Evolutionary conservation across 441 rosid genomes (phyloP), one percentile per base, ranked within the genome.

Genomic region (Corymbia citriodora): DNA sequence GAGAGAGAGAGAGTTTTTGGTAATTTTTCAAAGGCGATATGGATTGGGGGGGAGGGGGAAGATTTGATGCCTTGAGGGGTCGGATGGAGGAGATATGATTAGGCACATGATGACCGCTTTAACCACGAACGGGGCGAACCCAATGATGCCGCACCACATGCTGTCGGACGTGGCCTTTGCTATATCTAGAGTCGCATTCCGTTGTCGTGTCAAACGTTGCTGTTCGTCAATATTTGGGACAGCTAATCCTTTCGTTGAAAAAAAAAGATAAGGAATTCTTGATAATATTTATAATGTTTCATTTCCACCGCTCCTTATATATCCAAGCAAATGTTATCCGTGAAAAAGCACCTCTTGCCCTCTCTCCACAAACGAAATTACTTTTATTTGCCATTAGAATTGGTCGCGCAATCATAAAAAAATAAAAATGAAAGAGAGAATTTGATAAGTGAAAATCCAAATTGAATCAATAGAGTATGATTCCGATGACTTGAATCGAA

Each of bases 51-150:
- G 33, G 33, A 33, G 79, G 91, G 72, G 23, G 21, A n/a, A 89
- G 29, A 59, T 52, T 89, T 87, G 70, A 72, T 89, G 18, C 55
- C 45, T 40, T 40, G 45, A 40, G 45, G 45, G 45, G 45, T 40
- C 45, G 45, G 45, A 40, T 40, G 45, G 45, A 40, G 74, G 74
- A 25, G 91, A 89, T 74, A 79, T 91, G 91, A 91, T 90, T 81
- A 91, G 25, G 89, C 74, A 68, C 63, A 15, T 88, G 90, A 90
- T 31, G 49, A 50, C n/a, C 74, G 21, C 92, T 90, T 90, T 49
- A 68, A 48, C 91, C 70, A 92, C 91, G 92, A 25, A 74, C 55
- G 49, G 88, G 52, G 45, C 45, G 5, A 23, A 74, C 50, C 29
- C 50, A 40, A 74, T 21, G 85, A 45, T 40, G n/a, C n/a, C 52